These are phyloP conservation scores for Setomelanomma holmii DNA, from an alignment of 2,329 filamentous ascomycete genomes.

Conservation along the genomic window DNA sequence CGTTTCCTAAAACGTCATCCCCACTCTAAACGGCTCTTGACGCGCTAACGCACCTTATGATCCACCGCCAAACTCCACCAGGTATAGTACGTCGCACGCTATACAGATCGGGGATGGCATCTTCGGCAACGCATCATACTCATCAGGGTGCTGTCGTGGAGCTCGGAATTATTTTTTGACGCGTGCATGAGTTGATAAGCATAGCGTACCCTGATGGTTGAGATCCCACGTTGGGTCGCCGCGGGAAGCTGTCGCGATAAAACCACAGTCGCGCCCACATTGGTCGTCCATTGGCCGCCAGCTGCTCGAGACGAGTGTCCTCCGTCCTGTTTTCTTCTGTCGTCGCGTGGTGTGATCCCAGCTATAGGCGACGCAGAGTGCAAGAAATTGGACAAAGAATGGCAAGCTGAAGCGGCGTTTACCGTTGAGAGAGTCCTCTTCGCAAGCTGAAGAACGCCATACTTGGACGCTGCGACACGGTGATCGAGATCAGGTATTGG, in stretches of 20 bases:
- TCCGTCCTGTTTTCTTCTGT: constrained; percentile 1
- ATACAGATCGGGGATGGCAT: constrained; percentile 12
- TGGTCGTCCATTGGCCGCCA: constrained; percentile 2
- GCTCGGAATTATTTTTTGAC: constrained; percentile 14
- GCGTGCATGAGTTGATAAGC: constrained; percentile 18
- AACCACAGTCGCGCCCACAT: constrained; percentile 8
- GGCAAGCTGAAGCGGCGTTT: not conserved
- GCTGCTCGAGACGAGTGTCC: not conserved
- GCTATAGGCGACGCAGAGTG: not conserved
- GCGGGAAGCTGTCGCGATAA: constrained; percentile 10
- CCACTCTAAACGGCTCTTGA: constrained; percentile 15
- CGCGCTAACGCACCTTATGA: constrained; percentile 21
- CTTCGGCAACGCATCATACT: constrained; percentile 24
- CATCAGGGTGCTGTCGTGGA: constrained; percentile 23
- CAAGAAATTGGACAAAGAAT: not conserved
- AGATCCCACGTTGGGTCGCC: constrained; percentile 5
- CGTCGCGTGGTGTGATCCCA: constrained; percentile 8
- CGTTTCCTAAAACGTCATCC: constrained; percentile 20
- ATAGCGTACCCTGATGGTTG: constrained; percentile 23
- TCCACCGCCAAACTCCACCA: constrained; percentile 5
- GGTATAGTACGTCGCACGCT: constrained; percentile 7
- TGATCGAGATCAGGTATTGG: not conserved
- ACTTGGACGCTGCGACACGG: not conserved
- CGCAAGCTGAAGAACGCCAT: not conserved
- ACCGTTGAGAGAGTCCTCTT: not conserved